Evolutionary conservation across 225 moss, liverwort and hornwort genomes (phyloP), one percentile per base, ranked within the genome.

Genomic region (Pseudisothecium myosuroides): DNA sequence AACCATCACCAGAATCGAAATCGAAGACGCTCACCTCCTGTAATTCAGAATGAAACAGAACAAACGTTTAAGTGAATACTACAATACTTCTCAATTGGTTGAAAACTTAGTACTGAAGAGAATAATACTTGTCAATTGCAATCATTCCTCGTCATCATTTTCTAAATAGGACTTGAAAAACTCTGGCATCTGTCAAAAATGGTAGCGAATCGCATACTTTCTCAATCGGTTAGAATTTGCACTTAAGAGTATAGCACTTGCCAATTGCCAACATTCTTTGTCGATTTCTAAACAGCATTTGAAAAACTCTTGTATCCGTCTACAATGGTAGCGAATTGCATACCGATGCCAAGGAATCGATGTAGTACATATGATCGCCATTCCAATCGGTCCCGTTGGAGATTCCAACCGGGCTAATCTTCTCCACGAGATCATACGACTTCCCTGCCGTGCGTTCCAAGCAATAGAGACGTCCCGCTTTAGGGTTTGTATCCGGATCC

Each of bases 11-110:
- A 63, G 66, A 85, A 83, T 93, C 80, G 71, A 91, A 93, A 81
- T 94, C 92, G 68, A 92, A 90, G 65, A 94, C 87, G 86, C 92
- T 89, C 68, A 93, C 92, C 85, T 90, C 93, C 93, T 93, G 80
- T 16, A 11, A 39, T 50, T 73, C 36, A 54, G 41, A 65, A 55
- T 87, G 21, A 43, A 92, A 71, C 68, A 87, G 34, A 9, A 49
- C 23, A 62, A 45, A 62, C 37, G 5, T 31, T 64, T 61, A 24
- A 37, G 18, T 60, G 37, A 49, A n/a, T 61, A 49, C 49, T 19
- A 24, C 47, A 74, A 27, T 36, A 61, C 49, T 75, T 62, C 31
- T 59, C 29, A 72, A 59, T 45, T 55, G n/a, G 12, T 64, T 64
- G 37, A 50, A 37, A 49, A 8, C 22, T 17, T 36, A 11, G 22